Base-by-base conservation (phyloP, 2,329 filamentous ascomycete genomes). In the Paecilomyces sp. region DNA sequence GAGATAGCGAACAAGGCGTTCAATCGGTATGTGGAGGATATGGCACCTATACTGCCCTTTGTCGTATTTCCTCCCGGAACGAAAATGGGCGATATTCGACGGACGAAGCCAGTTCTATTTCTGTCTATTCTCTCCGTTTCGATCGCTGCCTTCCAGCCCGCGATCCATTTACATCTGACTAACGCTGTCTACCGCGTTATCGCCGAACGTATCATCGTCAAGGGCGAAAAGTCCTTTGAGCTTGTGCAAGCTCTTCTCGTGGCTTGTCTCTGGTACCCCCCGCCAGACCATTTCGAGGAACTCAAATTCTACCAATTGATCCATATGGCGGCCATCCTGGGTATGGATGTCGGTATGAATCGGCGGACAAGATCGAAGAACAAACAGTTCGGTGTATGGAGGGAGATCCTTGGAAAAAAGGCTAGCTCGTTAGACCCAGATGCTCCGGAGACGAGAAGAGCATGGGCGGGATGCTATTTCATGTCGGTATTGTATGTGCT, bases 251-350 rank as follows among this genome's bases (percentile, higher is more conserved):
- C 90, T 1, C 77, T 96, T 50, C 83, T 90, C 60, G 79, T 96
- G 3, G 81, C 85, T 6, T 85, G 88, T n/a, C 83, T 92, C 22
- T 96, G 91, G 90, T 95, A 96, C 72, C 87, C 86, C 72, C 90
- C 91, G 15, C 91, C 91, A 0, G 87, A 93, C 65, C 84, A 89
- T 66, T 90, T 90, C 61, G 90, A 95, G 68, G 89, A 94, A 75
- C 85, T 93, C 68, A 94, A 94, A 70, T 95, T 94, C 72, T 96
- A 94, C 76, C 90, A 93, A 76, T 83, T 94, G 64, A 86, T 91
- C 54, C 90, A 96, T 71, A 85, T 91, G 69, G 88, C 89, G 1
- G 88, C 88, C 55, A 83, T 91, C 66, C 90, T 96, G 87, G 88
- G 88, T 28, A 86, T 95, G 58, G 91, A 96, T 66, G 83, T 96